phyloP scores from a whole-genome alignment of 2,329 filamentous ascomycete species.

The Alternaria brassicicola region DNA sequence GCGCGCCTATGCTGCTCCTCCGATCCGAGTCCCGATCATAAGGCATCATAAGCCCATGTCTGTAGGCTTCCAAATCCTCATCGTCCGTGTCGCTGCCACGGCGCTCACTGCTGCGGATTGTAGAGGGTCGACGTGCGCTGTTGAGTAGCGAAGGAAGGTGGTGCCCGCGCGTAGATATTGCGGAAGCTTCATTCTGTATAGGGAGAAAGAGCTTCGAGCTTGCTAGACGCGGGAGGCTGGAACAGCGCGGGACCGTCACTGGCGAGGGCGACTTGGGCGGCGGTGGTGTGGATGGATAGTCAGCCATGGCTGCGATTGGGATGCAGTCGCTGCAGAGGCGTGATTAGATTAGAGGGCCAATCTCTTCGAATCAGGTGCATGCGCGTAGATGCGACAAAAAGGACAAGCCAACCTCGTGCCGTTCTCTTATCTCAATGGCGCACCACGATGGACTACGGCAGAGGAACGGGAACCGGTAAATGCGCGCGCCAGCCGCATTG shows the following conservation, averaged over 20 bases:
- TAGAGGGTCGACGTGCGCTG: constrained; percentile 37
- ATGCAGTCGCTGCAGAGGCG: background rate
- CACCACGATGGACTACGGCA: background rate
- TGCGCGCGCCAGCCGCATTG: background rate
- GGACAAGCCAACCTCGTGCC: background rate
- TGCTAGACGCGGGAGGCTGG: constrained; percentile 42
- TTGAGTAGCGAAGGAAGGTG: constrained; percentile 47
- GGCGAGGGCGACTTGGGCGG: constrained; percentile 25
- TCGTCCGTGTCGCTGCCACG: constrained; percentile 39
- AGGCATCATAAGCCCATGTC: constrained; percentile 36
- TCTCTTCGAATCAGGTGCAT: background rate
- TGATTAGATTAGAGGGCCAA: constrained; percentile 2
- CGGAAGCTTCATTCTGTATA: constrained; percentile 44
- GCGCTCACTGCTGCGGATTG: constrained; percentile 37
- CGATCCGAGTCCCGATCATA: constrained; percentile 47
- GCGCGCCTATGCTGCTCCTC: constrained; percentile 51
- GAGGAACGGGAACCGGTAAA: background rate
- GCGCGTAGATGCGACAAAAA: constrained; percentile 7
- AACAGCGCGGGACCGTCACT: constrained; percentile 22
- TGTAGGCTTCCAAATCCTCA: constrained; percentile 40
- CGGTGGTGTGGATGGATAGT: constrained; percentile 23
- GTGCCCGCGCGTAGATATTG: constrained; percentile 54
- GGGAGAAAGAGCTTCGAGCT: constrained; percentile 52
- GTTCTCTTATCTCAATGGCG: constrained; percentile 5
- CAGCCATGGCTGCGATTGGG: constrained; percentile 20